phyloP scores from a whole-genome alignment of 2,329 filamentous ascomycete species.

The Didymella sp. region DNA sequence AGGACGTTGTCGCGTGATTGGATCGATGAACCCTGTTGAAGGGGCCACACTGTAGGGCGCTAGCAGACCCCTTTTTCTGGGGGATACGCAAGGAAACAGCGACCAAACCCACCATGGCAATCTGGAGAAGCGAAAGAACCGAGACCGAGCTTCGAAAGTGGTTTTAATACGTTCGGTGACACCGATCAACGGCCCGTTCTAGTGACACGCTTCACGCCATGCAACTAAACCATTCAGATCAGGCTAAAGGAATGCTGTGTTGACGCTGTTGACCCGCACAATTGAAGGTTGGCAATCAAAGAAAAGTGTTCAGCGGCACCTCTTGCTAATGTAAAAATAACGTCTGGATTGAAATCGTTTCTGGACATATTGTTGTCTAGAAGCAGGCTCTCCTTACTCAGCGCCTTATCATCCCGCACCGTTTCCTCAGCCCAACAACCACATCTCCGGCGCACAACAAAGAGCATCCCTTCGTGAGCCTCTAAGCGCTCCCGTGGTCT shows the following conservation, averaged over 20 bases:
- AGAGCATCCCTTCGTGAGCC: not conserved
- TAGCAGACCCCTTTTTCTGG: constrained; percentile 8
- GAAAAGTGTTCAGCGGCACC: not conserved
- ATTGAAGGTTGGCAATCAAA: not conserved
- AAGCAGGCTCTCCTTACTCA: not conserved
- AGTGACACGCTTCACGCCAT: constrained; percentile 2
- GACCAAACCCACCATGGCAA: constrained; percentile 4
- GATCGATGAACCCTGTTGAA: constrained; percentile 7
- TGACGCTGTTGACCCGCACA: not conserved
- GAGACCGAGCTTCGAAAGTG: constrained; percentile 2
- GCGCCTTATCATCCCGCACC: not conserved
- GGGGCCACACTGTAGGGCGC: not conserved
- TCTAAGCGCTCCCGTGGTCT: not conserved
- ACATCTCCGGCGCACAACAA: not conserved
- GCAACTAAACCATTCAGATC: not conserved
- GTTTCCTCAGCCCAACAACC: not conserved
- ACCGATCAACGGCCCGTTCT: constrained; percentile 8
- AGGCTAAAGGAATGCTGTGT: not conserved
- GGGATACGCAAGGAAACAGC: constrained; percentile 1
- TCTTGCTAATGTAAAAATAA: not conserved
- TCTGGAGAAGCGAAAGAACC: not conserved
- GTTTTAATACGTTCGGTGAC: not conserved
- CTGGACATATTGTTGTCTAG: not conserved
- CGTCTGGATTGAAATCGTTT: not conserved
- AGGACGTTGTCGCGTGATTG: constrained; percentile 6